These are phyloP conservation scores for Phyllosticta citrichinensis DNA, from an alignment of 2,329 filamentous ascomycete genomes.

Conservation along the genomic window DNA sequence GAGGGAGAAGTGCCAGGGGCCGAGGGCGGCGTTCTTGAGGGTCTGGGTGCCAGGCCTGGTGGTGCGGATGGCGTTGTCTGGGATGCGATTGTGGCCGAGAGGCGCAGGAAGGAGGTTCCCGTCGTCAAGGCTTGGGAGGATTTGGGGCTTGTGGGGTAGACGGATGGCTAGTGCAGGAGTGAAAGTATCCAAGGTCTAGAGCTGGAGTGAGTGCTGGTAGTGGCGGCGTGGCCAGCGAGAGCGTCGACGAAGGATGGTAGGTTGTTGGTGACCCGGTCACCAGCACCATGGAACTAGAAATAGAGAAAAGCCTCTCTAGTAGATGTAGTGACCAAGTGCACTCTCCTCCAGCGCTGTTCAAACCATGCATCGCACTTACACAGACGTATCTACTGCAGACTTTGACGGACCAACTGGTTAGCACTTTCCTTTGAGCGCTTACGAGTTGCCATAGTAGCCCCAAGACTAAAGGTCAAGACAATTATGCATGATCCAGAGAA, in stretches of 20 bases:
- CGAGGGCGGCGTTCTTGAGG: conserved; percentile 8
- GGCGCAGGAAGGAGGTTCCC: conserved; percentile 34
- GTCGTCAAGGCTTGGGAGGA: conserved; percentile 43
- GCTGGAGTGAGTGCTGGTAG: not conserved
- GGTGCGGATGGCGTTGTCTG: conserved; percentile 30
- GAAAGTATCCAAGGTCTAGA: not conserved
- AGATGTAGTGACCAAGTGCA: too few species aligned
- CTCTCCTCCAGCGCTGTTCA: too few species aligned
- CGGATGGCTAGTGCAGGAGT: not conserved
- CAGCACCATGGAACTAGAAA: too few species aligned
- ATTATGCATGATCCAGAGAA: too few species aligned
- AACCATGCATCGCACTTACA: too few species aligned
- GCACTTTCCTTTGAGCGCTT: too few species aligned
- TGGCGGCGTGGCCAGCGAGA: not conserved
- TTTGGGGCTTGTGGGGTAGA: conserved; percentile 28
- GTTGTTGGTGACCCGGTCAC: too few species aligned
- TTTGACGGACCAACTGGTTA: too few species aligned
- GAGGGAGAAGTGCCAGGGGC: conserved; percentile 11
- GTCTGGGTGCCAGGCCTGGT: conserved; percentile 17
- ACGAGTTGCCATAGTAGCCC: too few species aligned
- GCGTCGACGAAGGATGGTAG: not conserved
- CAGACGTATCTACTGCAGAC: too few species aligned
- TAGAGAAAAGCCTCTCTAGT: too few species aligned
- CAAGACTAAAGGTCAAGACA: too few species aligned
- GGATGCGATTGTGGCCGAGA: conserved; percentile 22